Conservation (phyloP, 495 filamentous ascomycete genomes). For the Talaromyces wortmannii region DNA sequence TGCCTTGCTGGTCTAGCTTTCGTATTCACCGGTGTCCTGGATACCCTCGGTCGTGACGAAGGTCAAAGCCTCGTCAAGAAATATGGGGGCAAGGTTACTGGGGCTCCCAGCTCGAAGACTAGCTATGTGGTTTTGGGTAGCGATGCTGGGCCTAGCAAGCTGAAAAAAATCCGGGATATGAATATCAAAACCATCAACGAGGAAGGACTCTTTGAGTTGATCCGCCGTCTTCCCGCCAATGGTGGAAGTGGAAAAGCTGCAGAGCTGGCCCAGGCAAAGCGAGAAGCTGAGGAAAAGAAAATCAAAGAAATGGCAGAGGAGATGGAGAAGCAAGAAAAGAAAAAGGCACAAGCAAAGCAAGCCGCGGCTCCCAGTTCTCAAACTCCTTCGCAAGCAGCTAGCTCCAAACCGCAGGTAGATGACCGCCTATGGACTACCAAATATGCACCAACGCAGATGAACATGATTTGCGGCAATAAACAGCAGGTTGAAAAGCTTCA, state of each 20-base stretch:
- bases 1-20: conserved; percentile 91
- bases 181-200: conserved; percentile 89
- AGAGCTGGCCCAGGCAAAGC: conserved; percentile 73
- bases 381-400: conserved; percentile 13
- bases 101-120: conserved; percentile 83
- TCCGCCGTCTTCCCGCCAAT: conserved; percentile 73
- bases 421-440: conserved; percentile 90
- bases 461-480: conserved; percentile 96
- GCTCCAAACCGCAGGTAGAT: conserved; percentile 29
- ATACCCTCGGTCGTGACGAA: conserved; percentile 74
- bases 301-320: conserved; percentile 68
- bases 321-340: conserved; percentile 61
- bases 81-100: conserved; percentile 85
- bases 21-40: conserved; percentile 90
- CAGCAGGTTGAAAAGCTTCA: conserved; percentile 81
- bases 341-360: conserved; percentile 15
- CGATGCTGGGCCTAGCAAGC: conserved; percentile 90
- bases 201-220: conserved; percentile 83
- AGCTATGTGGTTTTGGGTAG: conserved; percentile 86
- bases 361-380: conserved; percentile 8
- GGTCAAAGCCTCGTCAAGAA: conserved; percentile 82
- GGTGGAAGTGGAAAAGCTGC: conserved; percentile 87
- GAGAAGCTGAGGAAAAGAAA: conserved; percentile 72
- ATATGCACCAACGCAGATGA: conserved; percentile 78
- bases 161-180: conserved; percentile 72